phyloP scores from a whole-genome alignment of 106 monocot species.

The Vanilla planifolia region DNA sequence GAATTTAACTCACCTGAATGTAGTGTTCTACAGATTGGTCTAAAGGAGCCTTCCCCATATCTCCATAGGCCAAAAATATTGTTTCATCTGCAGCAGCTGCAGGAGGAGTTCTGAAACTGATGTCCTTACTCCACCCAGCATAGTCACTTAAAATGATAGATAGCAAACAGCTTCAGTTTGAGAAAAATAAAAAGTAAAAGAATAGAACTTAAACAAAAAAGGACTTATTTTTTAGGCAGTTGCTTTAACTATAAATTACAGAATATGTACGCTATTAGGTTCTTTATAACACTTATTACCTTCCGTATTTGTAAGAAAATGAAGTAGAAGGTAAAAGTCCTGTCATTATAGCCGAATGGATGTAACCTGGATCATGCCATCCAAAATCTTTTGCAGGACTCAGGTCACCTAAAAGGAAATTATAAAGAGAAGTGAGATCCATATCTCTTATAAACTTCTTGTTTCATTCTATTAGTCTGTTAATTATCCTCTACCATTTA shows the following conservation, averaged over 20 bases:
- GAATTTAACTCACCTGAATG: slow-evolving; percentile 74
- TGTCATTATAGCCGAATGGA: slow-evolving; percentile 65
- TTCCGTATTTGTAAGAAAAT: slow-evolving; percentile 58
- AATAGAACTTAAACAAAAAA: background rate
- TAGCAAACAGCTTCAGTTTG: background rate
- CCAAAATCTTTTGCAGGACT: slow-evolving; percentile 79
- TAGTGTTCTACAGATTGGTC: slow-evolving; percentile 68
- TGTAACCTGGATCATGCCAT: slow-evolving; percentile 82
- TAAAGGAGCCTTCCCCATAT: slow-evolving; percentile 79
- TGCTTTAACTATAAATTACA: too few species aligned
- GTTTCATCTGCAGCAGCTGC: slow-evolving; percentile 46
- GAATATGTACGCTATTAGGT: too few species aligned
- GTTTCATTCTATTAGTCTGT: too few species aligned
- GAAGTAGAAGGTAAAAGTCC: slow-evolving; percentile 47
- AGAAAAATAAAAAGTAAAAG: background rate
- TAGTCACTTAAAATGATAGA: slow-evolving; percentile 28
- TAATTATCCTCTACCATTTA: too few species aligned
- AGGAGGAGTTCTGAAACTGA: slow-evolving; percentile 58
- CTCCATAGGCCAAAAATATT: slow-evolving; percentile 49
- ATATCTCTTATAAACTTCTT: too few species aligned
- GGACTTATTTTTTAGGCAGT: background rate
- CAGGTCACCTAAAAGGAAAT: background rate
- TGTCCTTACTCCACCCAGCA: slow-evolving; percentile 64
- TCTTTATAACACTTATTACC: too few species aligned
- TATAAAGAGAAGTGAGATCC: background rate